Evolutionary conservation across 371 early-diverging fungal species (phyloP).

Genomic region (Capillidium heterosporum): DNA sequence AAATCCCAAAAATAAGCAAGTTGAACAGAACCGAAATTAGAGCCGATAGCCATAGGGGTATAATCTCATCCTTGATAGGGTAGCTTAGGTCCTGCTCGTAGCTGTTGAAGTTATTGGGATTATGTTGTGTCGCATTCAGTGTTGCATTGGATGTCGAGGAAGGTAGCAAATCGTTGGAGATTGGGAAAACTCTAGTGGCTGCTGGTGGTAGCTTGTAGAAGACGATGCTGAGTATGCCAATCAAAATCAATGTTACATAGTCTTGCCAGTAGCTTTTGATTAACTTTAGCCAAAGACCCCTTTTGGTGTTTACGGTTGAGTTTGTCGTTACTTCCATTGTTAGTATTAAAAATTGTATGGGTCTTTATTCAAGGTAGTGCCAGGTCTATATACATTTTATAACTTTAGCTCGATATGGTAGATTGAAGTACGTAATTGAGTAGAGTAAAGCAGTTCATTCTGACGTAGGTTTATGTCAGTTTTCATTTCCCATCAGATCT

Average conservation of each 20-base stretch:
- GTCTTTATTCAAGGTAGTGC: too few species aligned
- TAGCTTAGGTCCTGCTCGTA: neutral
- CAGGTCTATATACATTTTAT: too few species aligned
- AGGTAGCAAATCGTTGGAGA: neutral
- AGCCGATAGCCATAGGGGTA: conserved; percentile 4
- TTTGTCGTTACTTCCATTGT: too few species aligned
- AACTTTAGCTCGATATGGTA: too few species aligned
- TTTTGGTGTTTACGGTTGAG: too few species aligned
- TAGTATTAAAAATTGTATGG: too few species aligned
- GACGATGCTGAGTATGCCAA: neutral
- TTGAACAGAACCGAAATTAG: neutral
- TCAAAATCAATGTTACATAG: neutral
- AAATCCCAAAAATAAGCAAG: neutral
- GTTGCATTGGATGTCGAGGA: neutral
- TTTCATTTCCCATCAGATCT: too few species aligned
- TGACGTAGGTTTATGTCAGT: too few species aligned
- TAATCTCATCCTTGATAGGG: conserved; percentile 4
- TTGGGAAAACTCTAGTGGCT: neutral
- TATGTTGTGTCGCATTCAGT: neutral
- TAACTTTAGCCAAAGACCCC: neutral
- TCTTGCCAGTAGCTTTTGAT: neutral
- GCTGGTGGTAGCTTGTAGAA: conserved; percentile 1
- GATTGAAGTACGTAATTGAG: too few species aligned
- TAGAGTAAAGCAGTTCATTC: too few species aligned
- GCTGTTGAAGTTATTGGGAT: neutral